Evolutionary conservation across 2,329 filamentous ascomycete genomes (phyloP), one percentile per base, ranked within the genome.

Genomic region (Colletotrichum godetiae): DNA sequence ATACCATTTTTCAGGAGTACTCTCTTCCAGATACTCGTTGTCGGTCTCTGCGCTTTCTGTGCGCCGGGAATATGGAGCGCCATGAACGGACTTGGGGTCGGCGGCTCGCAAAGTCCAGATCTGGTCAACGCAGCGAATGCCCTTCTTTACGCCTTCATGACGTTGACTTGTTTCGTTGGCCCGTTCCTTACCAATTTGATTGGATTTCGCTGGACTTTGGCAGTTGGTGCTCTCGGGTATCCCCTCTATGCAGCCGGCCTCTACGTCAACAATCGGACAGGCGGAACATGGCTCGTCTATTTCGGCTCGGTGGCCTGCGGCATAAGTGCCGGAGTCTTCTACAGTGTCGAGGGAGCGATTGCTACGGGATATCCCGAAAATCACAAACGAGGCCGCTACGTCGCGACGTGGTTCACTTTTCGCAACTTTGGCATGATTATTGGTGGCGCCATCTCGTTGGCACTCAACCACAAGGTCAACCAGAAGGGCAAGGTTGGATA

Each of bases 331-430:
- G 91, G 91, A 0, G 84, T 93, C 2, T 93, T 93, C 81, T 93
- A 92, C 92, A 89, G 89, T 81, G 89, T 90, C 0, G 92, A 93
- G 82, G 91, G 89, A 1, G 91, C 92, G 0, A 91, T 93, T 68
- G 89, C 90, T 0, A 85, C 92, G 2, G 85, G 88, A 0, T 93
- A 93, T 76, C 91, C 91, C 0, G 91, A 92, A 74, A 88, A 90
- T 0, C 86, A 86, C 46, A 90, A 91, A 31, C 86, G 88, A 71
- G 90, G 89, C 0, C 85, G 85, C 22, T 89, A 89, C 67, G 81
- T 92, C 0, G 91, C 90, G 0, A 86, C 81, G 31, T 87, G 85
- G 84, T 80, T 86, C 64, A 81, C 81, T 5, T 83, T 83, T 59
- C 82, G 82, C 22, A 82, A 82, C 15, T 77, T 81, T 2, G 84